Evolutionary conservation across 164 flowering plant species (phyloP), one percentile per base, ranked within the genome.

Genomic region (Chimonanthus praecox): DNA sequence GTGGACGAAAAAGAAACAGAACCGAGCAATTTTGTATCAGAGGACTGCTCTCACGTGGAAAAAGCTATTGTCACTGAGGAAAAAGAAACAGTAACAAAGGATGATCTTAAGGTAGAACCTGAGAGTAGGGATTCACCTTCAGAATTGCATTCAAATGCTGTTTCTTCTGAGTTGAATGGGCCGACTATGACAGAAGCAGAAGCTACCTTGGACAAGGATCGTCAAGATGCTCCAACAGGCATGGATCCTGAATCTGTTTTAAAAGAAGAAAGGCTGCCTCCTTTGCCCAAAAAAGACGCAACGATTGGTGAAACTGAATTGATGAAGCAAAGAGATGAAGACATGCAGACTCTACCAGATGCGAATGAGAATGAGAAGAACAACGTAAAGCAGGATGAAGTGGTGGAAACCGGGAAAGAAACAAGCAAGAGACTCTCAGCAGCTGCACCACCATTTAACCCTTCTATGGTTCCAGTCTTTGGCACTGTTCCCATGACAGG

Each of bases 401-500:
- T 47, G 70, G 85, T 77, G 46, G 88, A 83, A 51, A 21, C 82
- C 9, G 48, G 33, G 44, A 88, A 84, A 84, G 74, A 80, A 62
- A 88, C 86, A 65, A 87, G 86, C 54, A 87, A 88, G 68, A 92
- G 90, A 83, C 95, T 94, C 71, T 94, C 98, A 18, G 97, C 97
- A 58, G 83, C 88, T 45, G 98, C 98, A 68, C 86, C 76, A 66
- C 98, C 98, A 8, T 94, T 88, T 83, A 89, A 77, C 70, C 98
- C 98, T 0, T 71, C 83, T 74, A 70, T 75, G 68, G 64, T 69
- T 79, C 78, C 84, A 9, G 71, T 81, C 71, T 72, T 72, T n/a
- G 58, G 74, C 4, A 83, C 77, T 61, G 62, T 85, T 21, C 74
- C 84, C 18, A 64, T 76, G 48, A 76, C 87, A 5, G 84, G 79